Evolutionary conservation across 768 basidiomycete species (phyloP), one percentile per base, ranked within the genome.

Genomic region (Tricholoma bakamatsutake): DNA sequence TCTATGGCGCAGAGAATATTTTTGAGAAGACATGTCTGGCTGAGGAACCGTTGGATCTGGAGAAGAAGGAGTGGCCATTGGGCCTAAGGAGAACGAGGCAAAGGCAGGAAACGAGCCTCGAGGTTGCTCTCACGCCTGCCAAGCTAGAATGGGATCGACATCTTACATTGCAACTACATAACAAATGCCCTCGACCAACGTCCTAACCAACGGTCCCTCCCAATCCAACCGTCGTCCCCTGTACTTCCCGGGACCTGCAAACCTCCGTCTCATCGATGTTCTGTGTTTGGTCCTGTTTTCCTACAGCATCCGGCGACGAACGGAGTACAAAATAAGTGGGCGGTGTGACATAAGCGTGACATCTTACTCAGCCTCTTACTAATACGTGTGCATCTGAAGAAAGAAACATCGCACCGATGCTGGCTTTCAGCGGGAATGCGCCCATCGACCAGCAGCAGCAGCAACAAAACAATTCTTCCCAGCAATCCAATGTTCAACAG

Each of bases 341-440:
- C 35, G 28, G 46, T 40, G 61, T 64, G 50, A 62, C 55, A 37
- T 13, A 8, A 18, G 40, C 18, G 27, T 18, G 50, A 57, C 50
- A 37, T 61, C 67, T 71, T 74, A 76, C 73, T 73, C 75, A 74
- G 65, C 65, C 69, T 74, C 75, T 78, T 73, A 78, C 74, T 78
- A 76, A 77, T 78, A 72, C 73, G 42, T 18, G 59, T 63, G 63
- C 21, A 24, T 24, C 21, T 24, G 21, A 56, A 50, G 55, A 65
- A 61, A 61, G 51, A 56, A 59, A 59, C 42, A 39, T 54, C 56
- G 40, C 53, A 57, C 57, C 60, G 59, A 75, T 76, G 76, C 68
- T 76, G 59, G 73, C 74, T 57, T 77, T 73, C 61, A 58, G 45
- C 43, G 53, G 53, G 33, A 46, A 51, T 24, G 30, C 57, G 33